Percentiles rank a stretch among this genome's conserved stretches.
These are phyloP conservation scores for Trypanosomatidae sp. DNA, from an alignment of 208 protist genomes.

Conservation along the genomic window DNA sequence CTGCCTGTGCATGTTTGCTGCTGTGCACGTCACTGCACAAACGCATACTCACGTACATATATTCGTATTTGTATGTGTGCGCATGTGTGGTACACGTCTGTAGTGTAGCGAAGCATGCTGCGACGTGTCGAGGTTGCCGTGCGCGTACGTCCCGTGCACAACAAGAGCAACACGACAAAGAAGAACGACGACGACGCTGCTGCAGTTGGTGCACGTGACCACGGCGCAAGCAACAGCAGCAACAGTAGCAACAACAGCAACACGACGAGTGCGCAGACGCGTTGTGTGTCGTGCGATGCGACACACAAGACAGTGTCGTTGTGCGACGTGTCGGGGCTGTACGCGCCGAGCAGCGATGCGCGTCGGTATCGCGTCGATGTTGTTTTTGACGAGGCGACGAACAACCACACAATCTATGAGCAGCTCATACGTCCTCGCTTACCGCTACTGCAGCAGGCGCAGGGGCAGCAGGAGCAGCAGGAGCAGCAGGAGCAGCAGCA, in stretches of 20 bases:
- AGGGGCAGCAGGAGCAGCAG: not conserved
- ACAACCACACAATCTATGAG: conserved; percentile 55
- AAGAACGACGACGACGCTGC: not conserved
- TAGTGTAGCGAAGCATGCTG: too few relatives aligned
- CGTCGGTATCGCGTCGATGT: conserved; percentile 9
- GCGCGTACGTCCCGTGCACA: conserved; percentile 28
- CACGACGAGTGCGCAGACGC: not conserved
- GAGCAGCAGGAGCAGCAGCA: not conserved
- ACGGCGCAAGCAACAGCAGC: not conserved
- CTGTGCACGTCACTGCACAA: too few relatives aligned
- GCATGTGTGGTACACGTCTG: too few relatives aligned
- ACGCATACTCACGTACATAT: too few relatives aligned
- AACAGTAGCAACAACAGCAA: not conserved
- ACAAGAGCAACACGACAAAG: not conserved
- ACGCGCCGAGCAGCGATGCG: not conserved
- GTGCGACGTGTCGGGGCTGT: too few relatives aligned
- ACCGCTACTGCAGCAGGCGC: not conserved
- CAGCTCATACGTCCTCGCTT: conserved; percentile 19
- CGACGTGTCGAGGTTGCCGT: conserved; percentile 58
- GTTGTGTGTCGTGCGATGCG: too few relatives aligned
- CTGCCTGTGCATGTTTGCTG: too few relatives aligned
- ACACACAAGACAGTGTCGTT: too few relatives aligned
- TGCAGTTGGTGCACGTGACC: not conserved
- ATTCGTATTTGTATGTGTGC: too few relatives aligned
- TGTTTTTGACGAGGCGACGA: conserved; percentile 19